A percentile compares a stretch with the other conserved stretches of the same genome.
Conservation (phyloP, 257 asterid genomes). For the Jasminum sambac region DNA sequence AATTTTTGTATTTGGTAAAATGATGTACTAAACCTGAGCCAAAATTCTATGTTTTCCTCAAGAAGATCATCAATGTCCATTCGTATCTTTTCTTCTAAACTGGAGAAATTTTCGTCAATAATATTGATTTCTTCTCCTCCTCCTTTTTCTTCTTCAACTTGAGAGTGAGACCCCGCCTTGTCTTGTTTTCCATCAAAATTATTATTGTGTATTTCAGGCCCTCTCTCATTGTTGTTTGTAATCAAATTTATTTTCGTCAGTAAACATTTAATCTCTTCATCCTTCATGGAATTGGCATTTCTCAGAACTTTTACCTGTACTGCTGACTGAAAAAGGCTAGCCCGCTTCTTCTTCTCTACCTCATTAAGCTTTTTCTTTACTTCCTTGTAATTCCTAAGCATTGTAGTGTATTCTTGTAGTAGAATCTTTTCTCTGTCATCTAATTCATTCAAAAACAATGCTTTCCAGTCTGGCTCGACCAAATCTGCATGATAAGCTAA, state of each 20-base stretch:
- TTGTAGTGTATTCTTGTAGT: conserved; percentile 41
- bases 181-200: background rate
- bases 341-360: conserved; percentile 48
- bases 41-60: conserved; percentile 50
- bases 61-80: conserved; percentile 47
- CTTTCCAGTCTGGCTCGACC: conserved; percentile 49
- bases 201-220: too few relatives aligned
- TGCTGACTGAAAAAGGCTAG: conserved; percentile 45
- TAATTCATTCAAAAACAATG: conserved; percentile 37
- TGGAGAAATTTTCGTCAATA: conserved; percentile 18
- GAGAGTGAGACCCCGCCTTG: conserved; percentile 21
- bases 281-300: conserved; percentile 46
- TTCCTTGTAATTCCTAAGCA: conserved; percentile 44
- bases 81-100: conserved; percentile 46
- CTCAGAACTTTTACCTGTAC: conserved; percentile 46
- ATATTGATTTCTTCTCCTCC: conserved; percentile 26
- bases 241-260: conserved; percentile 28
- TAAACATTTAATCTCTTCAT: conserved; percentile 44
- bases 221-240: conserved; percentile 12
- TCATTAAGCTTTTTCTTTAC: conserved; percentile 49
- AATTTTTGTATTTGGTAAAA: conserved; percentile 41
- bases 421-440: conserved; percentile 49
- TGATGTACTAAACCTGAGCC: conserved; percentile 50
- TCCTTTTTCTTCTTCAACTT: too few relatives aligned
- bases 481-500: conserved; percentile 12